Base-by-base conservation (phyloP, 257 asterid species). In the Thymus mandschuricus region DNA sequence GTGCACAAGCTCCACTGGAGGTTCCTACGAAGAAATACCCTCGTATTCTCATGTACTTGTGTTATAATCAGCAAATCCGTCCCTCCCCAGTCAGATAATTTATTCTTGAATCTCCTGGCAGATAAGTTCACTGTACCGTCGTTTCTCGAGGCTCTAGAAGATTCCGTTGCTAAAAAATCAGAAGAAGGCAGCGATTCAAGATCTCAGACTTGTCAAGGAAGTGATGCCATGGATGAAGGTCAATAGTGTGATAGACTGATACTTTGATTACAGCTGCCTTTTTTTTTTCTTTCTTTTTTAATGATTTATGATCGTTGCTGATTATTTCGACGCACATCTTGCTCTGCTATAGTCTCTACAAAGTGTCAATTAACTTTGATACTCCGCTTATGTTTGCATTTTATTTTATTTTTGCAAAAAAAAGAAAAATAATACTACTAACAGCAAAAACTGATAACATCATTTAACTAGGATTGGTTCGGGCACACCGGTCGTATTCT, bases 91-190 rank as follows among this genome's bases (percentile, higher is more conserved):
- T 49, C 29, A 4, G 11, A 6, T 52, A 29, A 30, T 55, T 44
- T 34, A 43, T 55, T n/a, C 38, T 50, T 8, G 58, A 21, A 44
- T 27, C 38, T 73, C 68, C 38, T 66, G 81, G 77, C 96, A 95
- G 99, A 79, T 67, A 88, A 86, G 57, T 86, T 87, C 73, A 92
- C 99, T 2, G 99, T 95, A 45, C 87, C 88, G 13, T 95, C 98
- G 21, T 95, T 95, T 79, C 96, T 95, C 1, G 99, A 95, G 90
- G 97, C 98, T 54, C 96, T 95, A 10, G 99, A 95, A 82, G 99
- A 95, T 81, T 89, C 99, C 4, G 89, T 88, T 70, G 75, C 84
- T 11, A 70, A 59, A 40, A 63, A 81, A 64, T 45, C 92, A 21
- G 88, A 66, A 41, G 96, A 79, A 76, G 84, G 76, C 57, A 72